A percentile compares a stretch with the other conserved stretches of the same genome.
phyloP scores from a whole-genome alignment of 2,329 filamentous ascomycete genomes.

The Penicillium hesseltinei region DNA sequence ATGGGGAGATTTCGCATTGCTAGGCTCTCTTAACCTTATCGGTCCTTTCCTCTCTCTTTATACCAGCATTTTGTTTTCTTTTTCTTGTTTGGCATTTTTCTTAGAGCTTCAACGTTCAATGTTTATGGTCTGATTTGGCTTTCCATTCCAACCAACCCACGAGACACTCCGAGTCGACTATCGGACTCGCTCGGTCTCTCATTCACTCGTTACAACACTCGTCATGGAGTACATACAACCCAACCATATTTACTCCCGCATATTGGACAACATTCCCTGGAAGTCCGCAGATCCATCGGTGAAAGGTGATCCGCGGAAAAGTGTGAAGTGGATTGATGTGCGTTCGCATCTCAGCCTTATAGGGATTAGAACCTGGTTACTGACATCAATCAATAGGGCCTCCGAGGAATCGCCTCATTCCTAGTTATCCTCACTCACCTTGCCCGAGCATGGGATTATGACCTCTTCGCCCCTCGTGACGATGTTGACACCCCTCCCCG shows the following conservation, averaged over 20 bases:
- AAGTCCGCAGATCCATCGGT: constrained; percentile 16
- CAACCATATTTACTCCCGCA: constrained; percentile 17
- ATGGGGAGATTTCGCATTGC: background rate
- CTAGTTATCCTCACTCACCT: constrained; percentile 55
- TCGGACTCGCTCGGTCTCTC: background rate
- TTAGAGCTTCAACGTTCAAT: background rate
- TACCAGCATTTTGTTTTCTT: background rate
- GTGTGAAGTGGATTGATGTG: constrained; percentile 10
- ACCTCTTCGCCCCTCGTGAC: constrained; percentile 51
- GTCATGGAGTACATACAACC: constrained; percentile 23
- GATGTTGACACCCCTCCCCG: constrained; percentile 44
- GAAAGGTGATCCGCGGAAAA: constrained; percentile 11
- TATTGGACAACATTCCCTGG: constrained; percentile 25
- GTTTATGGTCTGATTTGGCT: background rate
- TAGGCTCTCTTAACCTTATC: background rate
- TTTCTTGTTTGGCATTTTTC: background rate
- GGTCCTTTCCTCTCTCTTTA: background rate
- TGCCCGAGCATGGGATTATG: constrained; percentile 52
- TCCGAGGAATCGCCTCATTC: constrained; percentile 55
- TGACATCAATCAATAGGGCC: constrained; percentile 38
- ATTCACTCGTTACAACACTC: background rate
- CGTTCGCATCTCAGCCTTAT: background rate
- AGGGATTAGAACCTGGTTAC: background rate
- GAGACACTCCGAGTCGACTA: background rate
- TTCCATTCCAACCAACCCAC: background rate